Evolutionary conservation across 495 filamentous ascomycete genomes (phyloP).

Genomic region (Podospora tetraspora): DNA sequence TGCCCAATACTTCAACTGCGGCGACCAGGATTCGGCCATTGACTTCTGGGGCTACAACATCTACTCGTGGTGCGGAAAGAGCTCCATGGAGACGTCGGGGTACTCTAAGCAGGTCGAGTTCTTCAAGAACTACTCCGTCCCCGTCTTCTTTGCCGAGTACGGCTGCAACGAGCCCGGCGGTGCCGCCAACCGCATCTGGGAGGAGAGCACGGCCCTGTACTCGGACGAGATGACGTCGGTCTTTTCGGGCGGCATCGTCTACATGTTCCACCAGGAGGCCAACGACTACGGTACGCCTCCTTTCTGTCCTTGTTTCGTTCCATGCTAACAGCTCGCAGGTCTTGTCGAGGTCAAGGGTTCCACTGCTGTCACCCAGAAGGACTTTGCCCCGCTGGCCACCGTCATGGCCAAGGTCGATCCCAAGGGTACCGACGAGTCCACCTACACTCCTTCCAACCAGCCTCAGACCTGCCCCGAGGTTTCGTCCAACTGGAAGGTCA

Average conservation of each 20-base stretch:
- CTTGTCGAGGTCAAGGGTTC: conserved; percentile 61
- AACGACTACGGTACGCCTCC: conserved; percentile 72
- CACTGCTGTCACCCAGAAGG: conserved; percentile 56
- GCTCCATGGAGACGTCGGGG: conserved; percentile 63
- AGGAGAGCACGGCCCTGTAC: conserved; percentile 81
- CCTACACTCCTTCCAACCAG: conserved; percentile 76
- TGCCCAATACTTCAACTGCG: conserved; percentile 91
- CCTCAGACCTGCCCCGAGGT: conserved; percentile 67
- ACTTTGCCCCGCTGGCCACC: conserved; percentile 69
- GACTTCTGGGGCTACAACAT: conserved; percentile 99
- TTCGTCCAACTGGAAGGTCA: conserved; percentile 61
- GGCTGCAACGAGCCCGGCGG: conserved; percentile 69
- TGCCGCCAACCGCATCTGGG: conserved; percentile 67
- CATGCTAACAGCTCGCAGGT: conserved; percentile 26
- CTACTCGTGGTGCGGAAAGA: conserved; percentile 94
- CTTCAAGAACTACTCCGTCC: conserved; percentile 81
- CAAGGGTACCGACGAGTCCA: conserved; percentile 53
- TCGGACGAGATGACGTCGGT: conserved; percentile 73
- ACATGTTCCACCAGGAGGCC: conserved; percentile 92
- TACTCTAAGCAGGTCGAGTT: conserved; percentile 75
- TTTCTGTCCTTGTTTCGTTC: not conserved
- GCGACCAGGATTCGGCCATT: conserved; percentile 56
- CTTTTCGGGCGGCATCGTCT: conserved; percentile 91
- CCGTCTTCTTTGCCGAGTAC: conserved; percentile 97
- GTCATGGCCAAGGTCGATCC: conserved; percentile 67